Evolutionary conservation across 2,329 filamentous ascomycete species (phyloP).

Genomic region (Cercospora berteroae): DNA sequence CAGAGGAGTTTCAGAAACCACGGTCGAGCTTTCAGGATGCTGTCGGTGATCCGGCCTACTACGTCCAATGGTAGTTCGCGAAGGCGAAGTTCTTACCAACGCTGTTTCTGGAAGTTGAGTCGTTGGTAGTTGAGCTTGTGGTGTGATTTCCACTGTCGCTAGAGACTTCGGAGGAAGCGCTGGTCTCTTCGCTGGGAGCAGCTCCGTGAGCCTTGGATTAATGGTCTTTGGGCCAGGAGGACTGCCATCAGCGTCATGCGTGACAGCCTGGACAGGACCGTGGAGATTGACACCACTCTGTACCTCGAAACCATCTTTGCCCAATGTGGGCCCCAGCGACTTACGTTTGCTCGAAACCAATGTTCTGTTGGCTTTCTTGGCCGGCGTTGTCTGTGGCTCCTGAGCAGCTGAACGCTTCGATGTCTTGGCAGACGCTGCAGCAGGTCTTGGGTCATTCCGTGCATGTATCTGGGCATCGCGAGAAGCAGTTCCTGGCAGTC

Average conservation of each 20-base stretch:
- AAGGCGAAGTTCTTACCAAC: not conserved
- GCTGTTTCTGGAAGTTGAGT: not conserved
- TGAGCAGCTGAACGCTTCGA: not conserved
- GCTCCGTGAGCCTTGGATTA: not conserved
- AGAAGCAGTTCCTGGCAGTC: conserved; percentile 4
- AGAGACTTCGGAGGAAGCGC: not conserved
- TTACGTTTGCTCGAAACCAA: conserved; percentile 9
- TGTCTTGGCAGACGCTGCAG: not conserved
- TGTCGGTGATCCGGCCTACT: not conserved
- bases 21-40: not conserved
- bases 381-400: not conserved
- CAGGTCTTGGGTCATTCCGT: not conserved
- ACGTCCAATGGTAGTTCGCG: not conserved
- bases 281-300: conserved; percentile 32
- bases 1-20: not conserved
- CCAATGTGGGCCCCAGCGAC: conserved; percentile 21
- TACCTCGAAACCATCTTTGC: conserved; percentile 29
- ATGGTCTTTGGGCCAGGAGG: not conserved
- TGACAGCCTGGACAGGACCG: conserved; percentile 18
- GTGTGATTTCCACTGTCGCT: not conserved
- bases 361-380: not conserved
- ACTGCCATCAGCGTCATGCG: not conserved
- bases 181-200: not conserved
- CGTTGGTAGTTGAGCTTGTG: not conserved
- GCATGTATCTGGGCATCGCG: conserved; percentile 4